A percentile compares a stretch with the other conserved stretches of the same genome.
Evolutionary conservation across 1,284 basidiomycete genomes (phyloP).

Genomic region (Sporisorium reilianum): DNA sequence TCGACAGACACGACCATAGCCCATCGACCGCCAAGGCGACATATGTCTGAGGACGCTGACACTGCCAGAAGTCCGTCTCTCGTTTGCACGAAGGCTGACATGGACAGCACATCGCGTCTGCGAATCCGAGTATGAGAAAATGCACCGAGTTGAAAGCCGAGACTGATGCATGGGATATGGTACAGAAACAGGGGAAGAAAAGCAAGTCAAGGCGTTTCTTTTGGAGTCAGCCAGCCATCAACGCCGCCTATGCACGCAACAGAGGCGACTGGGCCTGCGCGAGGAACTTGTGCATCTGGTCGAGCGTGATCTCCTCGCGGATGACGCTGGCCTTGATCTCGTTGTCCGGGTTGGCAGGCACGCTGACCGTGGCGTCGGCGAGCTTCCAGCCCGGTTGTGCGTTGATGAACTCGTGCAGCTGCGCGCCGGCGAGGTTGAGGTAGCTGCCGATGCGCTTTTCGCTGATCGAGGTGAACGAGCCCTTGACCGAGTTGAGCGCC

Average conservation of each 20-base stretch:
- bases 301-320: conserved; percentile 87
- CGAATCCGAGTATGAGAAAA: background rate
- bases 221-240: background rate
- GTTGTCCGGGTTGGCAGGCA: conserved; percentile 77
- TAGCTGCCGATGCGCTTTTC: conserved; percentile 79
- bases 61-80: no score
- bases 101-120: background rate
- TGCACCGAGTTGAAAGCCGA: conserved; percentile 14
- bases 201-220: conserved; percentile 17
- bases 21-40: no score
- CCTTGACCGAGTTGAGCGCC: conserved; percentile 80
- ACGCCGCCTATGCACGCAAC: conserved; percentile 27
- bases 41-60: no score
- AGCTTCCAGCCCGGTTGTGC: conserved; percentile 81
- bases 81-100: no score
- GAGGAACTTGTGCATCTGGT: conserved; percentile 71
- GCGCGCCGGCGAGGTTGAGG: conserved; percentile 78
- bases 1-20: no score
- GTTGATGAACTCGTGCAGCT: conserved; percentile 76
- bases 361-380: conserved; percentile 77
- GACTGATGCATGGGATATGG: conserved; percentile 45
- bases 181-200: conserved; percentile 32
- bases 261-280: conserved; percentile 55
- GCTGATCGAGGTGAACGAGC: conserved; percentile 82
- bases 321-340: conserved; percentile 93